Conservation (phyloP, 306 rosid species). For the Vicia faba region DNA sequence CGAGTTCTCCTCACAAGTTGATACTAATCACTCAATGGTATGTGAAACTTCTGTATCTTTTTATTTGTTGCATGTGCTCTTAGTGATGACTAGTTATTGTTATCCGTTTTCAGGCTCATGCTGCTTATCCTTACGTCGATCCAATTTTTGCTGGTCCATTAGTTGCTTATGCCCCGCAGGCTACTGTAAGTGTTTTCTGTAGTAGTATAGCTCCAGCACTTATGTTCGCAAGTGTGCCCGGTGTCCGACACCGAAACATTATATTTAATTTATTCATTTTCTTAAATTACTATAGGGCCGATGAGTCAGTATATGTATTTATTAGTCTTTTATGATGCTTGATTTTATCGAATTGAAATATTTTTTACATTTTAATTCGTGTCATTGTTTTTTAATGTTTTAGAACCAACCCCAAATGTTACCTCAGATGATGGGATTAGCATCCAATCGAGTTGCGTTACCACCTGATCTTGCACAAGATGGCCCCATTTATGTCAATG, state of each 20-base stretch:
- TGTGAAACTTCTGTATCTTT: constrained; percentile 35
- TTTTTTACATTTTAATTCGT: background rate
- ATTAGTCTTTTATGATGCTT: constrained; percentile 1
- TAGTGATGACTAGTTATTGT: constrained; percentile 21
- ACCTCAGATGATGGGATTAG: constrained; percentile 60
- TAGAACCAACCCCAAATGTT: constrained; percentile 51
- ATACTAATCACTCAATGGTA: constrained; percentile 57
- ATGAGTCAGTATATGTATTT: too few species aligned
- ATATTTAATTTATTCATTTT: too few species aligned
- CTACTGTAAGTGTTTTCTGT: constrained; percentile 53
- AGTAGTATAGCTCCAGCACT: too few species aligned
- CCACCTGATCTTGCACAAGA: constrained; percentile 80
- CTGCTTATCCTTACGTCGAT: constrained; percentile 57
- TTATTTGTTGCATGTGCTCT: constrained; percentile 30
- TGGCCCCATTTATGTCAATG: constrained; percentile 87
- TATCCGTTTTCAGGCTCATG: constrained; percentile 54
- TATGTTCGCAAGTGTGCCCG: too few species aligned
- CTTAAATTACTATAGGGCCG: too few species aligned
- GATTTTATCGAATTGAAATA: background rate
- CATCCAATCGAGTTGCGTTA: constrained; percentile 67
- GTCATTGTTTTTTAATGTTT: constrained; percentile 11
- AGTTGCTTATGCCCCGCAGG: constrained; percentile 59
- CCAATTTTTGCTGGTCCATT: constrained; percentile 55
- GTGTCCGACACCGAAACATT: too few species aligned
- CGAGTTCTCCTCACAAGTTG: constrained; percentile 48